Percentiles rank a stretch among this genome's conserved stretches.
Conservation (phyloP, 805 yeast species). For the Saccharomycopsis sp. region DNA sequence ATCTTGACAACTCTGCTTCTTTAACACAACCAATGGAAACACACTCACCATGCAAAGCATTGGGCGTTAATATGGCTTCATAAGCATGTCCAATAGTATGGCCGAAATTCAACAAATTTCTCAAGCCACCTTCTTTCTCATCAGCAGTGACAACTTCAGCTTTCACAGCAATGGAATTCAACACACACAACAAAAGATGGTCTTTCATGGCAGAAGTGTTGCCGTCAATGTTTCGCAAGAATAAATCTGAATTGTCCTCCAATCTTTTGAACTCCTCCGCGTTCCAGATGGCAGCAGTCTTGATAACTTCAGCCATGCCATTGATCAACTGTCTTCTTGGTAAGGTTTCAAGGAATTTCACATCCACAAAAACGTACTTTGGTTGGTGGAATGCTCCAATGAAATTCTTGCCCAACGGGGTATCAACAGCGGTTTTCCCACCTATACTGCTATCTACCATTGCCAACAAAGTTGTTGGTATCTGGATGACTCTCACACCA, state of each 20-base stretch:
- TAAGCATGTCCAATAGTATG: constrained; percentile 97
- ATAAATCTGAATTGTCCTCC: constrained; percentile 63
- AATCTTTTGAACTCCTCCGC: constrained; percentile 78
- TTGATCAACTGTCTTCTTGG: constrained; percentile 93
- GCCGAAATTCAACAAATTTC: constrained; percentile 90
- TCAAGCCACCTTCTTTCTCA: constrained; percentile 89
- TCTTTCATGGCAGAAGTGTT: constrained; percentile 49
- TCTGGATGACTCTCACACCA: constrained; percentile 87
- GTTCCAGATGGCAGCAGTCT: constrained; percentile 98
- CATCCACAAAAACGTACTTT: constrained; percentile 74
- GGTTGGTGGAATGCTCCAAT: constrained; percentile 99
- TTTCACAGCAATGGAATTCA: constrained; percentile 81
- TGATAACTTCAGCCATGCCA: constrained; percentile 97
- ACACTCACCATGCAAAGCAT: constrained; percentile 96
- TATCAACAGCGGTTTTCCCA: constrained; percentile 97
- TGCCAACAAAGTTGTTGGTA: constrained; percentile 87
- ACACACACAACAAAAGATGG: constrained; percentile 68
- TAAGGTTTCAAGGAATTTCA: constrained; percentile 74
- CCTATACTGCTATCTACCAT: constrained; percentile 99
- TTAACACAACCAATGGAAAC: constrained; percentile 94
- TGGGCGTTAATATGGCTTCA: constrained; percentile 95
- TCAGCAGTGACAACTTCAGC: constrained; percentile 90
- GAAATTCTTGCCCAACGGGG: constrained; percentile 91
- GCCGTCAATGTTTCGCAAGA: constrained; percentile 52
- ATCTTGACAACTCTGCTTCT: constrained; percentile 94